A percentile compares a stretch with the other conserved stretches of the same genome.
phyloP scores from a whole-genome alignment of 352 stramenopile species.

The Globisporangium cylindrosporum region DNA sequence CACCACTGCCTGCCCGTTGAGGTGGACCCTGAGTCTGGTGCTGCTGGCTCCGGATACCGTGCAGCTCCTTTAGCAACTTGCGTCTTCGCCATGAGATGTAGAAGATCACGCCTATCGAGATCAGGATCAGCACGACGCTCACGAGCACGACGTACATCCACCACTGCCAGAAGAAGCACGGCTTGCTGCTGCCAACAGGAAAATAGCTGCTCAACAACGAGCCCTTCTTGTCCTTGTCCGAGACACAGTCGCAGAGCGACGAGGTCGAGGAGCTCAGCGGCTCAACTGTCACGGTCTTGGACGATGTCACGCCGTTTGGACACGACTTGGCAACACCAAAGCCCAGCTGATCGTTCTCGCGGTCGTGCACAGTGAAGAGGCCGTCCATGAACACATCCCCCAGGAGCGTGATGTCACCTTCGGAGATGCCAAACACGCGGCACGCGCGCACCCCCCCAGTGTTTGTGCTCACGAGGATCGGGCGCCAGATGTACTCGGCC shows the following conservation, averaged over 20 bases:
- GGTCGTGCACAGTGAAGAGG: constrained; percentile 78
- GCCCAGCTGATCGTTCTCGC: constrained; percentile 47
- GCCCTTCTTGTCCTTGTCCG: constrained; percentile 47
- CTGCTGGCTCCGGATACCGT: constrained; percentile 31
- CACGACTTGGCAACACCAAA: constrained; percentile 69
- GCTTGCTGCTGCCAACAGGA: constrained; percentile 52
- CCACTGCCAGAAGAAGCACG: constrained; percentile 87
- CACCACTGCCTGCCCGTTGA: background rate
- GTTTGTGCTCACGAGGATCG: constrained; percentile 51
- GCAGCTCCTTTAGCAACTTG: constrained; percentile 43
- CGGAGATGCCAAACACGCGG: constrained; percentile 80
- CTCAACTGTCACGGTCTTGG: constrained; percentile 65
- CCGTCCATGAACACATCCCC: constrained; percentile 87
- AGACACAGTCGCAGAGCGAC: constrained; percentile 71
- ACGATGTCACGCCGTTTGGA: constrained; percentile 63
- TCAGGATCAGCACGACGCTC: constrained; percentile 45
- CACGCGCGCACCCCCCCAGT: constrained; percentile 38
- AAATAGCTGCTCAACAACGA: constrained; percentile 62
- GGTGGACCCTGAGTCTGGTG: constrained; percentile 10
- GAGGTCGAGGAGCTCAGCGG: constrained; percentile 20
- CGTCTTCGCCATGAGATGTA: constrained; percentile 56
- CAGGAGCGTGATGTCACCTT: constrained; percentile 69
- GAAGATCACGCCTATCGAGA: constrained; percentile 42
- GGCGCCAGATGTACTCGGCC: constrained; percentile 81
- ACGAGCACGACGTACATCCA: constrained; percentile 86